phyloP scores from a whole-genome alignment of 176 grass and related monocot genomes.

The Oryza coarctata region DNA sequence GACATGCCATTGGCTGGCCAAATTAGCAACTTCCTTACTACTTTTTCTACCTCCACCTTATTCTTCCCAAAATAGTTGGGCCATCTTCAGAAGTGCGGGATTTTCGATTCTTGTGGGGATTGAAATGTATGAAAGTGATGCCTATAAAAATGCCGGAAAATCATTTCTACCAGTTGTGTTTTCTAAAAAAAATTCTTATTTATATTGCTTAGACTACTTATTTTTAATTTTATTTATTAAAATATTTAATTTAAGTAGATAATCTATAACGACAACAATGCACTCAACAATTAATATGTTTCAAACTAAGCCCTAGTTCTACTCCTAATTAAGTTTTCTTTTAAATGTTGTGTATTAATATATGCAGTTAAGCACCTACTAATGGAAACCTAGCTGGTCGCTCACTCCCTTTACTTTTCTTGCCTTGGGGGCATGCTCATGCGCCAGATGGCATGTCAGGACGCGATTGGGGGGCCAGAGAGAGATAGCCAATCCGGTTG shows the following conservation, averaged over 20 bases:
- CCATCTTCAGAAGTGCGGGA: no score
- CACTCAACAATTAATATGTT: no score
- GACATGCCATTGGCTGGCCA: conserved; percentile 30
- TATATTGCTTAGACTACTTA: no score
- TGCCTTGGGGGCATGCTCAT: neutral
- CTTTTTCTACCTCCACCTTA: neutral
- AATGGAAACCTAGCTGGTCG: conserved; percentile 2
- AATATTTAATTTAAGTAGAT: no score
- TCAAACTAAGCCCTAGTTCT: no score
- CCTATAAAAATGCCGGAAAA: no score
- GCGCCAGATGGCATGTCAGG: neutral
- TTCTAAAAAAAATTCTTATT: no score
- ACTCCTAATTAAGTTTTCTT: neutral
- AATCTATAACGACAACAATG: no score
- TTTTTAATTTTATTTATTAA: no score
- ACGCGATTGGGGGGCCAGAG: conserved; percentile 1
- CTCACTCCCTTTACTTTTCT: neutral
- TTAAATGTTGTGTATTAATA: neutral
- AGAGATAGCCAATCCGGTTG: conserved; percentile 1
- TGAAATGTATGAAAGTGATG: no score
- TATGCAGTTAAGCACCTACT: neutral
- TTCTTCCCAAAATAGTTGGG: neutral
- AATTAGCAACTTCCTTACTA: conserved; percentile 14
- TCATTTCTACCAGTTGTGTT: no score
- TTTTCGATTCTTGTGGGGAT: no score